Evolutionary conservation across 805 yeast species (phyloP).

Genomic region (Sugiyamaella smithiae): DNA sequence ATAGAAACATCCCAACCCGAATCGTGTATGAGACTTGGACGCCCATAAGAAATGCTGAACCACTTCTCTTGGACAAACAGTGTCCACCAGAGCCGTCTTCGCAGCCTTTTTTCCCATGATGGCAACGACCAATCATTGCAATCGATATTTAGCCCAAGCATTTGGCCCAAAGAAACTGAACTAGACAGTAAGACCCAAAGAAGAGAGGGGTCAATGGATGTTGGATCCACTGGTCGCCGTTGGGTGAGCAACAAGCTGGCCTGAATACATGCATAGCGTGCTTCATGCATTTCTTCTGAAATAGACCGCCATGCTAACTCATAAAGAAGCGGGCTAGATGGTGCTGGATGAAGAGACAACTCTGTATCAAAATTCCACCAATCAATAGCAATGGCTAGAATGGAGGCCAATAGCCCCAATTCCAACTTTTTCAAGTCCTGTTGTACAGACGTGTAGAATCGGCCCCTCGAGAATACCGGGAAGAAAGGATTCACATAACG

Average conservation of each 20-base stretch:
- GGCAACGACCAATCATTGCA: slow-evolving; percentile 3
- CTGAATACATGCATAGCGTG: slow-evolving; percentile 4
- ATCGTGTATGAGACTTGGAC: slow-evolving; percentile 1
- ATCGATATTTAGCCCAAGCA: slow-evolving; percentile 4
- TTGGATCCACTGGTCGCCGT: slow-evolving; percentile 7
- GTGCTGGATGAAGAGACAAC: background rate
- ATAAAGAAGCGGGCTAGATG: background rate
- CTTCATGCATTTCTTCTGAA: background rate
- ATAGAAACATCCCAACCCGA: background rate
- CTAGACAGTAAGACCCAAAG: slow-evolving; percentile 5
- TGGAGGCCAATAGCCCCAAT: background rate
- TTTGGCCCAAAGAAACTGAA: slow-evolving; percentile 3
- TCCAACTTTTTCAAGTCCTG: background rate
- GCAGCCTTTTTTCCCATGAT: slow-evolving; percentile 4
- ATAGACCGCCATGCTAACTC: background rate
- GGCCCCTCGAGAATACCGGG: background rate
- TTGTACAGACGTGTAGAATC: background rate
- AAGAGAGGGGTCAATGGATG: background rate
- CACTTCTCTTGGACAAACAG: slow-evolving; percentile 6
- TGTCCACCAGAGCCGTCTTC: slow-evolving; percentile 6
- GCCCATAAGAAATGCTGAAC: slow-evolving; percentile 9
- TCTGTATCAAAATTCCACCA: background rate
- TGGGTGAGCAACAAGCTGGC: slow-evolving; percentile 4
- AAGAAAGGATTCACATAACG: background rate
- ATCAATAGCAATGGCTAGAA: background rate